Conservation (phyloP, 129 eudicot genomes). For the Flaveria sonorensis region DNA sequence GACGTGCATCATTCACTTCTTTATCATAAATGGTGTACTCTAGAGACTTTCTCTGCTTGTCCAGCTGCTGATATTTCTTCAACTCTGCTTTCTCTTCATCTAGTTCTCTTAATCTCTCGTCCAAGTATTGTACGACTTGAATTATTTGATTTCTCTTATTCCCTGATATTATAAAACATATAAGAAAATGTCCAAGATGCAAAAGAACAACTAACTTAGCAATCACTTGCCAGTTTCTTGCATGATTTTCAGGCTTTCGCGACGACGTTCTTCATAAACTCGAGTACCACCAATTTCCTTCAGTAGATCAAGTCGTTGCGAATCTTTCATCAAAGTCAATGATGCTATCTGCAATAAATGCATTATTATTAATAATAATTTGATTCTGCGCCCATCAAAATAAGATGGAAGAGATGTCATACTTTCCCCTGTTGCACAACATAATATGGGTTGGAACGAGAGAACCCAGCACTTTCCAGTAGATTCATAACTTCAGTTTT, state of each 20-base stretch:
- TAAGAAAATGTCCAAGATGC: conserved; percentile 26
- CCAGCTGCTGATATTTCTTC: conserved; percentile 90
- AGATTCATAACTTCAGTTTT: conserved; percentile 98
- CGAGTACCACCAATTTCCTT: conserved; percentile 99
- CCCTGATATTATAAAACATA: conserved; percentile 45
- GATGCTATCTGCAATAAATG: conserved; percentile 68
- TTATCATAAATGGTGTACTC: conserved; percentile 90
- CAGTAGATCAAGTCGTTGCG: conserved; percentile 87
- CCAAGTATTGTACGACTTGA: conserved; percentile 96
- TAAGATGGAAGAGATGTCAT: conserved; percentile 28
- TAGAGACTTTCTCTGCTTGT: conserved; percentile 87
- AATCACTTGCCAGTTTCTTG: conserved; percentile 87
- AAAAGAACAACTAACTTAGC: conserved; percentile 25
- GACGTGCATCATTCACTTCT: conserved; percentile 88
- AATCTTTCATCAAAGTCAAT: conserved; percentile 91
- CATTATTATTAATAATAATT: conserved; percentile 11
- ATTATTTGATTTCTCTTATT: conserved; percentile 90
- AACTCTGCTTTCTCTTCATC: conserved; percentile 98
- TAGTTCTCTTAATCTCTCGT: conserved; percentile 85
- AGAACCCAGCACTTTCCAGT: conserved; percentile 98
- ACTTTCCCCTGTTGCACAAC: conserved; percentile 99
- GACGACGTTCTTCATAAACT: conserved; percentile 94
- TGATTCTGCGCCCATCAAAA: conserved; percentile 7
- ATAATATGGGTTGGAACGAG: conserved; percentile 98
- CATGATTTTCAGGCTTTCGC: conserved; percentile 98